Conservation (phyloP, 2,329 filamentous ascomycete genomes). For the Fusarium miscanthi region DNA sequence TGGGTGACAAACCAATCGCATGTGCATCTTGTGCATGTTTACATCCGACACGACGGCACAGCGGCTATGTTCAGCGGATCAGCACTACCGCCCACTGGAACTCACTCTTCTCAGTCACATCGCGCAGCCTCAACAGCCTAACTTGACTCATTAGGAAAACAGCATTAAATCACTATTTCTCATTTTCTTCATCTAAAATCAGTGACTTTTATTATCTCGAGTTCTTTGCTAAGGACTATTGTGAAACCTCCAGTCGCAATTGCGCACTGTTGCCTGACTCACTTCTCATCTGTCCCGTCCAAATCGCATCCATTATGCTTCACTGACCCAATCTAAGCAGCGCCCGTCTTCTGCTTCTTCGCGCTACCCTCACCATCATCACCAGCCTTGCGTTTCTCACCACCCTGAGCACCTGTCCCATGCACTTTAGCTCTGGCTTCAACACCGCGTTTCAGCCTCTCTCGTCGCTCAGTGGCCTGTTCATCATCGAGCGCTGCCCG, state of each 20-base stretch:
- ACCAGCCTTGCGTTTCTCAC: background rate
- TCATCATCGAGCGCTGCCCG: background rate
- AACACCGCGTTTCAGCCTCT: background rate
- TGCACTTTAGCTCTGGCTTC: background rate
- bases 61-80: background rate
- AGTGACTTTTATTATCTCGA: accelerated
- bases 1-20: background rate
- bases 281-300: background rate
- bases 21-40: background rate
- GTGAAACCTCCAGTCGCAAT: accelerated
- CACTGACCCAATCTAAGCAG: background rate
- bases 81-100: background rate
- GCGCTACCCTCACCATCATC: background rate
- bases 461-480: background rate
- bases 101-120: accelerated
- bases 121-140: background rate
- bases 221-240: accelerated
- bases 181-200: accelerated
- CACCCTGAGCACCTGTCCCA: background rate
- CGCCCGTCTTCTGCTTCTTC: background rate
- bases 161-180: accelerated
- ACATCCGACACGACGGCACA: background rate
- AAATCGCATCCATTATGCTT: accelerated
- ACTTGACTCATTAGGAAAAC: background rate
- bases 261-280: background rate